phyloP scores from a whole-genome alignment of 2,329 filamentous ascomycete species.

The Pleoardoris graminearum region DNA sequence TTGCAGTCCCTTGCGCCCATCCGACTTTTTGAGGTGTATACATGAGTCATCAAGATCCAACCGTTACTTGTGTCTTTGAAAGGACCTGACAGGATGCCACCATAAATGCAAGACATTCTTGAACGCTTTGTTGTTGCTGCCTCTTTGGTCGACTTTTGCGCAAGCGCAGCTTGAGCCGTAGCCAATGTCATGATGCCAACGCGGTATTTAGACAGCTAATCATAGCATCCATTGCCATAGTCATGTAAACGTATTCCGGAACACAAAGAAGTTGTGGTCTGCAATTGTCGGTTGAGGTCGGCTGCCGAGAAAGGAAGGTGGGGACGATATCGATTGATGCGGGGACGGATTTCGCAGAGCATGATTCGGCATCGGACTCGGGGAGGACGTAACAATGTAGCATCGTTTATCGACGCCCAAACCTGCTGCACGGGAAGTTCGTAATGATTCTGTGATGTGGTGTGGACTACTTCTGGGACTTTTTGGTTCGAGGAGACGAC shows the following conservation, averaged over 20 bases:
- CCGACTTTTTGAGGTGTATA: conserved; percentile 10
- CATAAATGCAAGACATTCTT: conserved; percentile 11
- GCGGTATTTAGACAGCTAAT: conserved; percentile 16
- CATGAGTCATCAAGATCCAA: conserved; percentile 9
- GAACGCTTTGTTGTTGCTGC: conserved; percentile 8
- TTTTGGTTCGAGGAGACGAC: conserved; percentile 71
- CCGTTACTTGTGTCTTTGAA: conserved; percentile 13
- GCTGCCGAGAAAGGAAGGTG: conserved; percentile 36
- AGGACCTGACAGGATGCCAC: conserved; percentile 7
- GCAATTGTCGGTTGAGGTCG: conserved; percentile 33
- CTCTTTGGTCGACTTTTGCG: conserved; percentile 21
- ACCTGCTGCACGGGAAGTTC: conserved; percentile 74
- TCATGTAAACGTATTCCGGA: conserved; percentile 16
- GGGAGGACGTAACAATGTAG: conserved; percentile 37
- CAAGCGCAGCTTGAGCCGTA: conserved; percentile 17
- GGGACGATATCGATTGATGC: conserved; percentile 39
- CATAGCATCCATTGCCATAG: conserved; percentile 19
- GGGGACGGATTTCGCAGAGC: conserved; percentile 30
- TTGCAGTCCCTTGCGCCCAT: background rate
- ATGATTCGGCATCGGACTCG: conserved; percentile 36
- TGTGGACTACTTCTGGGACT: conserved; percentile 62
- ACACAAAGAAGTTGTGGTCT: conserved; percentile 25
- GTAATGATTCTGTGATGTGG: conserved; percentile 44
- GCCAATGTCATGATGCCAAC: conserved; percentile 14
- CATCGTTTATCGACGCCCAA: conserved; percentile 80